These are phyloP conservation scores for Naganishia cerealis DNA, from an alignment of 1,284 basidiomycete genomes.

Conservation along the genomic window DNA sequence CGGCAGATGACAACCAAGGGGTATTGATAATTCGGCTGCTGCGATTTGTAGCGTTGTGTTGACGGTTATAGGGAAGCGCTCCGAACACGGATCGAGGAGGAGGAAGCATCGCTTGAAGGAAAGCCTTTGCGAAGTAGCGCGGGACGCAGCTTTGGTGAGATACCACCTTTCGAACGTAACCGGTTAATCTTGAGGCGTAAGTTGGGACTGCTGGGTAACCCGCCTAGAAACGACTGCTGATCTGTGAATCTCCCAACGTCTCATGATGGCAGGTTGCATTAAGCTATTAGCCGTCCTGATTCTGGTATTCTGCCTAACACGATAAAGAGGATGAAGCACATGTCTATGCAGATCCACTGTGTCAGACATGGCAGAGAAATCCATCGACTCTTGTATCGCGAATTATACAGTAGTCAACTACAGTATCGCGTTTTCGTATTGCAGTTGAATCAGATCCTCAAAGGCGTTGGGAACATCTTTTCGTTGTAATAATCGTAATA, in stretches of 20 bases:
- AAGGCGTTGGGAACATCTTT: no score
- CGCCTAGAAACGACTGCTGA: neutral
- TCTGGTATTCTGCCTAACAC: neutral
- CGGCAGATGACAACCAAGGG: neutral
- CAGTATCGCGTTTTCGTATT: no score
- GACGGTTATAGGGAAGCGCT: conserved; percentile 58
- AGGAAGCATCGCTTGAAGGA: neutral
- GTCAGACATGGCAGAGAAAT: no score
- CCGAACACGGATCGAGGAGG: conserved; percentile 31
- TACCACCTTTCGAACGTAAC: conserved; percentile 12
- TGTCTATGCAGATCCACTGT: no score
- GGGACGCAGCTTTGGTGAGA: conserved; percentile 4
- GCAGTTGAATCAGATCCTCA: no score
- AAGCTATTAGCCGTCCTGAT: neutral
- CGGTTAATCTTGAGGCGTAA: conserved; percentile 6
- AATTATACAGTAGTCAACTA: no score
- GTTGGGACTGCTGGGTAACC: neutral
- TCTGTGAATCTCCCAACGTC: no score
- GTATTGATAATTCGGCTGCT: neutral
- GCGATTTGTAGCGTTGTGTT: conserved; percentile 51
- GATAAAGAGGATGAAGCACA: neutral
- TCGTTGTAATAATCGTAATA: no score
- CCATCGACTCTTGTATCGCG: no score
- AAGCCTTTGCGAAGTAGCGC: neutral
- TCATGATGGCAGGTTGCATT: neutral